Base-by-base conservation (phyloP, 345 rosid species). In the Hypericum perforatum region DNA sequence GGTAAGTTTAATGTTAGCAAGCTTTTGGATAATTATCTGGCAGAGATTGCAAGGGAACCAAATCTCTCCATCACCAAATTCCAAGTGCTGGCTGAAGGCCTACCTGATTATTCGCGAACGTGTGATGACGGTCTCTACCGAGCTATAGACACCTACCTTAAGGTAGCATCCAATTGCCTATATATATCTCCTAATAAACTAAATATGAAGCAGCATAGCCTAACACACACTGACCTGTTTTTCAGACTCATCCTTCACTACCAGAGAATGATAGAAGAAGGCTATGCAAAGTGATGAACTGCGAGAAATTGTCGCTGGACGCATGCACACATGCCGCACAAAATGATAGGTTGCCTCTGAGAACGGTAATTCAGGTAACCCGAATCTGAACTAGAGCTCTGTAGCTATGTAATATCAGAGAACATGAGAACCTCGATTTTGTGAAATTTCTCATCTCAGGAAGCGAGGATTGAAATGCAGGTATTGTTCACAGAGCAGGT, bases 251-350 rank as follows among this genome's bases (percentile, higher is more conserved):
- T 76, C 87, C 81, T 61, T 73, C 69, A 48, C 64, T 84, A 43
- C 55, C 86, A 42, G 92, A 90, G 69, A 78, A 82, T 40, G 89
- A 90, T 45, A 68, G 85, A 37, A 82, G 75, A 76, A 69, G 76
- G 70, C 57, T 91, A 13, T 82, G 94, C 84, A 84, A 79, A 67
- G 42, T 75, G 54, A 86, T 86, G 87, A 74, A 74, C 68, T 77
- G 89, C 12, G 79, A 72, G 71, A 91, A 82, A 63, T 68, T 84
- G 57, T 91, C 98, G 5, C 83, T 81, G 11, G 98, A 91, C 62
- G 96, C 95, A 32, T 82, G 89, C 70, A 74, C 69, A 65, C 96
- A 91, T 67, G 98, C 98, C 5, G 92, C 96, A 60, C 84, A 91
- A 72, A 91, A 91, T 58, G 96, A 87, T 40, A 77, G 98, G 67